Conservation (phyloP, 2,329 filamentous ascomycete genomes). For the Thielaviopsis cerberus region DNA sequence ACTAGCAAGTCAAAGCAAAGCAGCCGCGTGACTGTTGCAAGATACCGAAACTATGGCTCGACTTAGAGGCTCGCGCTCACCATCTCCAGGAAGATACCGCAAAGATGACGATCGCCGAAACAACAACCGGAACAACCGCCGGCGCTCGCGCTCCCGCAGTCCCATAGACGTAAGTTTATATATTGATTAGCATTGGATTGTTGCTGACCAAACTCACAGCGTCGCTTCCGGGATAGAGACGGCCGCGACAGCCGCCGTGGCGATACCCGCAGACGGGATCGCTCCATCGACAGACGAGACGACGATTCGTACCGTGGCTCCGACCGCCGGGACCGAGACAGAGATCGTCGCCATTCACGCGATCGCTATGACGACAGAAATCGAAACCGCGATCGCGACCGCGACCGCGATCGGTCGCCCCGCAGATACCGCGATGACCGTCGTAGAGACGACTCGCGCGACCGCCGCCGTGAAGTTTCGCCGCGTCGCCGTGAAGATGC, state of each 20-base stretch:
- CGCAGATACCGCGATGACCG: conserved; percentile 16
- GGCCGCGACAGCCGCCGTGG: conserved; percentile 31
- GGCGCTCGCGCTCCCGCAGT: conserved; percentile 42
- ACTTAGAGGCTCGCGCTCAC: conserved; percentile 61
- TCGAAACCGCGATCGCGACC: conserved; percentile 36
- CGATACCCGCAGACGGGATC: conserved; percentile 46
- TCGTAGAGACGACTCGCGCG: conserved; percentile 57
- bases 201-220: conserved; percentile 31
- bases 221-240: conserved; percentile 39
- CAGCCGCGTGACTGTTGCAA: conserved; percentile 10
- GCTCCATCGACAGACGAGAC: conserved; percentile 48
- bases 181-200: neutral
- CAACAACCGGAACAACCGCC: conserved; percentile 25
- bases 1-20: no score
- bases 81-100: conserved; percentile 39
- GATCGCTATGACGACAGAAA: conserved; percentile 41
- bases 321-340: conserved; percentile 27
- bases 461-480: conserved; percentile 51
- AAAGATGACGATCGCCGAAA: conserved; percentile 39
- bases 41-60: conserved; percentile 32
- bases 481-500: conserved; percentile 17
- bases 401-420: conserved; percentile 30
- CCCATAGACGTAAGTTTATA: conserved; percentile 36
- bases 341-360: conserved; percentile 47
- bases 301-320: conserved; percentile 44